phyloP scores from a whole-genome alignment of 2,329 filamentous ascomycete genomes.

The Coniochaeta prunicola region DNA sequence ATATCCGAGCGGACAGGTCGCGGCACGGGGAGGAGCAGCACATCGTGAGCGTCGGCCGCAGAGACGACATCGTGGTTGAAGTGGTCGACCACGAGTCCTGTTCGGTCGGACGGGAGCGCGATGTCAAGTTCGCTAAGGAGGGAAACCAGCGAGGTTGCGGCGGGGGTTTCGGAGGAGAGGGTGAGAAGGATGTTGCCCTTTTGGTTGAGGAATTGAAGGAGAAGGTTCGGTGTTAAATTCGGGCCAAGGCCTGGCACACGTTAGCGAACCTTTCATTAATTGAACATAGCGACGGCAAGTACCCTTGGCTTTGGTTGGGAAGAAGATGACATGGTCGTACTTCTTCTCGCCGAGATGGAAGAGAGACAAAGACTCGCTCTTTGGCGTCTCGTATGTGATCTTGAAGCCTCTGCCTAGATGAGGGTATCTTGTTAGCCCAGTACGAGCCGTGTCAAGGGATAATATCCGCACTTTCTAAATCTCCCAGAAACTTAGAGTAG shows the following conservation, averaged over 20 bases:
- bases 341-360: conserved; percentile 81
- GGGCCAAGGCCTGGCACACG: conserved; percentile 82
- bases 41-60: conserved; percentile 78
- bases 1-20: conserved; percentile 57
- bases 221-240: conserved; percentile 73
- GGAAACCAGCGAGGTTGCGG: conserved; percentile 66
- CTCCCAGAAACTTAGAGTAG: conserved; percentile 75
- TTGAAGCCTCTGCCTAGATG: conserved; percentile 73
- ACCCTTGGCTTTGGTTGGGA: conserved; percentile 90
- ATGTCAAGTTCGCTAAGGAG: conserved; percentile 87
- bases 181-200: conserved; percentile 87
- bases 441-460: background rate
- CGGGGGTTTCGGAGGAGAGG: conserved; percentile 64
- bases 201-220: conserved; percentile 87
- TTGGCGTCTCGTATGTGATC: conserved; percentile 75
- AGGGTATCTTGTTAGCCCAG: conserved; percentile 4
- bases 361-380: conserved; percentile 67
- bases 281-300: conserved; percentile 11
- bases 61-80: conserved; percentile 82
- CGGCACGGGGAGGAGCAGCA: conserved; percentile 70
- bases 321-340: conserved; percentile 85
- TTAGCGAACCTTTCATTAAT: too few species aligned
- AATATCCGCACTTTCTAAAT: conserved; percentile 57
- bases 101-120: conserved; percentile 76
- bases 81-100: conserved; percentile 83